phyloP scores from a whole-genome alignment of 306 rosid species.

The Vigna reflexopilosa region DNA sequence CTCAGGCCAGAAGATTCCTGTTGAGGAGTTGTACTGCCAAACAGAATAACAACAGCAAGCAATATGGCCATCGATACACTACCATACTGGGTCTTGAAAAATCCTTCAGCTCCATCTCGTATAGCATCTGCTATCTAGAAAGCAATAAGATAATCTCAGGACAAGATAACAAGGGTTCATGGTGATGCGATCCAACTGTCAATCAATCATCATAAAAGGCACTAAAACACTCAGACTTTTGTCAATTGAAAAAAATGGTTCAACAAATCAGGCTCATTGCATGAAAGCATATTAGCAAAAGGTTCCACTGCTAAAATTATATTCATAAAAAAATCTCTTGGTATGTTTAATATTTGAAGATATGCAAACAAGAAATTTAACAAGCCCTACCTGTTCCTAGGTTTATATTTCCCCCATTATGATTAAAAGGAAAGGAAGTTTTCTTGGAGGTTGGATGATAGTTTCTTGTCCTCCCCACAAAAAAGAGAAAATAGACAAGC shows the following conservation, averaged over 20 bases:
- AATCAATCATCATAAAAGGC: constrained; percentile 35
- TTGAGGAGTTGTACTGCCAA: constrained; percentile 86
- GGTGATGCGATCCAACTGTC: constrained; percentile 23
- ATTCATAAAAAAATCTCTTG: too few species aligned
- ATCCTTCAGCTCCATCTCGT: constrained; percentile 99
- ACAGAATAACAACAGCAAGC: constrained; percentile 85
- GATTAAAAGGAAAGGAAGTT: too few species aligned
- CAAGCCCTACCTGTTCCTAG: too few species aligned
- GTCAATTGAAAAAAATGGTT: constrained; percentile 17
- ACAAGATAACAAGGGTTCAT: constrained; percentile 42
- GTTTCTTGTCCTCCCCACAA: not conserved
- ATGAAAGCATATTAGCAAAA: too few species aligned
- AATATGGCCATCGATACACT: constrained; percentile 95
- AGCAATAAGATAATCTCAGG: constrained; percentile 51
- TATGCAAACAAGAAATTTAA: too few species aligned
- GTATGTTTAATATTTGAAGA: too few species aligned
- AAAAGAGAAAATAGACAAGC: not conserved
- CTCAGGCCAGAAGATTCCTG: constrained; percentile 91
- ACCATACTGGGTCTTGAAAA: constrained; percentile 96
- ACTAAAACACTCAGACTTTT: constrained; percentile 10
- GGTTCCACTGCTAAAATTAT: too few species aligned
- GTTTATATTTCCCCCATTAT: too few species aligned
- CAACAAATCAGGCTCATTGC: not conserved
- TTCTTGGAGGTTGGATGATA: too few species aligned
- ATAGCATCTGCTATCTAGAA: constrained; percentile 95